Evolutionary conservation across 495 filamentous ascomycete species (phyloP).

Genomic region (Penicillium antarcticum): DNA sequence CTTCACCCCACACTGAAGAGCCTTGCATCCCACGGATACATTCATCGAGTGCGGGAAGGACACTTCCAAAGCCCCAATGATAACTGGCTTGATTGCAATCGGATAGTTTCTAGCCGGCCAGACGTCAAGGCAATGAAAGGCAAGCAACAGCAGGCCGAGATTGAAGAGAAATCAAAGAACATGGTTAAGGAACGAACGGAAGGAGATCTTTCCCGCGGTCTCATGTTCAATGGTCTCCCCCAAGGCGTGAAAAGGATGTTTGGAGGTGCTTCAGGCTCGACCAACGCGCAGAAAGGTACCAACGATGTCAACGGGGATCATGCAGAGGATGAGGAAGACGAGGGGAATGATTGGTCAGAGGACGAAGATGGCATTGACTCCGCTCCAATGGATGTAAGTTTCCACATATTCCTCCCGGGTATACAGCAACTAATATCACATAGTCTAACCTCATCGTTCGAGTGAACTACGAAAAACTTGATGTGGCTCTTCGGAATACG

Average conservation of each 20-base stretch:
- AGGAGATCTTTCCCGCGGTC: slow-evolving; percentile 30
- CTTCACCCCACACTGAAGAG: slow-evolving; percentile 44
- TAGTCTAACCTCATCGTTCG: slow-evolving; percentile 65
- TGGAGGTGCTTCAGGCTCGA: slow-evolving; percentile 10
- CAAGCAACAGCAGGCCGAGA: slow-evolving; percentile 56
- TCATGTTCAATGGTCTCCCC: slow-evolving; percentile 37
- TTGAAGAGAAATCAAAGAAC: slow-evolving; percentile 36
- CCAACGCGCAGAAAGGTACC: slow-evolving; percentile 19
- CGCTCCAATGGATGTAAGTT: slow-evolving; percentile 40
- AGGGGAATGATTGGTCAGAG: slow-evolving; percentile 41
- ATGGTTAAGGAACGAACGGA: slow-evolving; percentile 32
- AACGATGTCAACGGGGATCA: slow-evolving; percentile 26
- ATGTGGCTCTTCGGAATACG: slow-evolving; percentile 74
- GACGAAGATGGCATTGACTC: slow-evolving; percentile 36
- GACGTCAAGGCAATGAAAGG: slow-evolving; percentile 47
- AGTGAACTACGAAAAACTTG: slow-evolving; percentile 81
- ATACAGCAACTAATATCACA: not conserved
- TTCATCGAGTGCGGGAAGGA: slow-evolving; percentile 43
- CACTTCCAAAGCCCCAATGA: slow-evolving; percentile 53
- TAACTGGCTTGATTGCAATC: slow-evolving; percentile 46
- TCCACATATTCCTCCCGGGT: not conserved
- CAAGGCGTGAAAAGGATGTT: slow-evolving; percentile 35
- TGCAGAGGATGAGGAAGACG: slow-evolving; percentile 21
- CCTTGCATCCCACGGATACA: slow-evolving; percentile 47
- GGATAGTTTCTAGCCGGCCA: slow-evolving; percentile 29